A percentile compares a stretch with the other conserved stretches of the same genome.
Evolutionary conservation across 2,329 filamentous ascomycete genomes (phyloP).

Genomic region (Monilinia polystroma): DNA sequence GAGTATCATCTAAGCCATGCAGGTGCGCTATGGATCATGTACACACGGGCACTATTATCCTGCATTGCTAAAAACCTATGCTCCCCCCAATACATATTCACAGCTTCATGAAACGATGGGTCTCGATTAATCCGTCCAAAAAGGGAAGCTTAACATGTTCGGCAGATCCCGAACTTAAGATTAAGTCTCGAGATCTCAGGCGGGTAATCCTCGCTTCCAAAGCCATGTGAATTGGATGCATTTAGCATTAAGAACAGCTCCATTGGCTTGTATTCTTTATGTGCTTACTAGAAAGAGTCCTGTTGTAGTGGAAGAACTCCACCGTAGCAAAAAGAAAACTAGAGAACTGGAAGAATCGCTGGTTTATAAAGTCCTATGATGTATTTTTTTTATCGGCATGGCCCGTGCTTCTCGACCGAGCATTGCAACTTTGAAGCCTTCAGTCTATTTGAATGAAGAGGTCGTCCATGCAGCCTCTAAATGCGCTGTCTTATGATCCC

Average conservation of each 20-base stretch:
- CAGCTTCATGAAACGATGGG: background rate
- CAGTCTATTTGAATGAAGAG: background rate
- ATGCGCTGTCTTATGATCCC: slow-evolving; percentile 2
- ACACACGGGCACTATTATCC: background rate
- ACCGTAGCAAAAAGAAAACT: background rate
- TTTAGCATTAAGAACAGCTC: background rate
- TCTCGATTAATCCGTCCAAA: background rate
- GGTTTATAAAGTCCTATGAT: background rate
- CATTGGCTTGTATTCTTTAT: background rate
- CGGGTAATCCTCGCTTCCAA: background rate
- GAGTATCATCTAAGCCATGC: no score
- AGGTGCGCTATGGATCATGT: no score
- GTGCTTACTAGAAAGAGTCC: background rate
- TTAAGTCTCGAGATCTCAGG: background rate
- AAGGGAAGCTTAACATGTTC: background rate
- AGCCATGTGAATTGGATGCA: background rate
- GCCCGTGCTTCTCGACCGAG: background rate
- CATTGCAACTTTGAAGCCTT: background rate
- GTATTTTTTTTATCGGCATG: background rate
- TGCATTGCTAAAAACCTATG: background rate
- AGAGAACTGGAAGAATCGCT: background rate
- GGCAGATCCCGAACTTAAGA: background rate
- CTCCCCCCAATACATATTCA: background rate
- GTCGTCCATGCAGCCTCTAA: background rate
- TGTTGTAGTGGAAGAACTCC: background rate